Evolutionary conservation across 768 basidiomycete species (phyloP).

Genomic region (Mycena belliarum): DNA sequence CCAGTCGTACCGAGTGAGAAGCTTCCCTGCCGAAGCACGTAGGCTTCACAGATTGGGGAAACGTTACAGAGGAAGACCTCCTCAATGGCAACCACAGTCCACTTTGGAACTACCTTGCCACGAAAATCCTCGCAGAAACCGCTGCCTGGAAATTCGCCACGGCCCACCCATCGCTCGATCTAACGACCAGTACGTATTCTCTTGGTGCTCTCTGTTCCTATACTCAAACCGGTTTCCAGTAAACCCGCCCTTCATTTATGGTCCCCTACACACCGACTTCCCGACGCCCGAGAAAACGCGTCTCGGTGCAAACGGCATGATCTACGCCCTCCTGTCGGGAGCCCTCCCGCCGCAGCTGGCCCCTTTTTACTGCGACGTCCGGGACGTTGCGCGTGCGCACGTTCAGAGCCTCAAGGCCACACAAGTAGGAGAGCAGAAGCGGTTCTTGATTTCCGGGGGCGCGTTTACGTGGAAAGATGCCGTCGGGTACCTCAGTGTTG

Average conservation of each 20-base stretch:
- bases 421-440: conserved; percentile 9
- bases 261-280: conserved; percentile 26
- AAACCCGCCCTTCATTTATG: conserved; percentile 32
- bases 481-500: conserved; percentile 21
- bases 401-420: conserved; percentile 25
- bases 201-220: no score
- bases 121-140: conserved; percentile 43
- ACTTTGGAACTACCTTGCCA: conserved; percentile 39
- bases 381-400: conserved; percentile 34
- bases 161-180: conserved; percentile 38
- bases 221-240: conserved; percentile 20
- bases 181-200: conserved; percentile 37
- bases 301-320: conserved; percentile 24
- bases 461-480: conserved; percentile 29
- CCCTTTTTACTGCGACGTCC: conserved; percentile 30
- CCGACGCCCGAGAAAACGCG: neutral
- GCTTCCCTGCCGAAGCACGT: no score
- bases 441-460: conserved; percentile 27
- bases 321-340: conserved; percentile 27
- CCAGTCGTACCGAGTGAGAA: no score
- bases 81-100: conserved; percentile 28
- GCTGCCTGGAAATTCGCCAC: conserved; percentile 44
- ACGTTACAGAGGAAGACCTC: conserved; percentile 32
- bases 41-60: conserved; percentile 45
- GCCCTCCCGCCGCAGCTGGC: conserved; percentile 13